Base-by-base conservation (phyloP, 2,329 filamentous ascomycete genomes). In the Byssoonygena ceratinophila region DNA sequence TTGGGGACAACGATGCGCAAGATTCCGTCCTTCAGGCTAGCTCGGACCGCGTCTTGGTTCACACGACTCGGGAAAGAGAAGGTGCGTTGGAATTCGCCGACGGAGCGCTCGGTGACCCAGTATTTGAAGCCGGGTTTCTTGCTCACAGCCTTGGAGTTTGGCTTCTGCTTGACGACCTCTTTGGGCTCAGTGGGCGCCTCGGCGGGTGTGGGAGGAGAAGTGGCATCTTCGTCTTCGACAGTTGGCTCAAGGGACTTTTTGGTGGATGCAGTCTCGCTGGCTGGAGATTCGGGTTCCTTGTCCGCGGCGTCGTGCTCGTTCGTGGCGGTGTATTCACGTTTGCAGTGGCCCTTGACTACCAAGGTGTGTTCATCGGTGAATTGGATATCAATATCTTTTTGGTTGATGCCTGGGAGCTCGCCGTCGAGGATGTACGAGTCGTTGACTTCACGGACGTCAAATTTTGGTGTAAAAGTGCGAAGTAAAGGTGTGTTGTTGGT, bases 21-120 rank as follows among this genome's bases (percentile, higher is more conserved):
- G 45, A 82, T 74, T 11, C 79, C 79, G 60, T 82, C 74, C 68
- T 75, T 80, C 64, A 82, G 61, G 54, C 69, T 76, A 6, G 79
- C 79, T 63, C 74, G 78, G 57, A 82, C 79, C 18, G 63, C 68
- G 46, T 82, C 76, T 62, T 81, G 78, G 58, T 82, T 73, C 25
- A 82, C 73, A 18, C 74, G 68, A 1, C 68, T 67, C 1, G 78
- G 74, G 68, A 82, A 82, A 49, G 66, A 71, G 64, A 82, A 82
- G 4, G 68, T 69, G 52, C 79, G 72, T 52, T 77, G 72, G 66
- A 82, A 82, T 34, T 76, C 71, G 51, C 79, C 79, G 31, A 79
- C 66, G 0, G 72, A 74, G 57, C 79, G 76, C 64, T 82, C 79
- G 45, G 71, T 74, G 41, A 78, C 69, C 77, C 77, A 81, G 66